Base-by-base conservation (phyloP, 768 basidiomycete genomes). In the Russula emetica region DNA sequence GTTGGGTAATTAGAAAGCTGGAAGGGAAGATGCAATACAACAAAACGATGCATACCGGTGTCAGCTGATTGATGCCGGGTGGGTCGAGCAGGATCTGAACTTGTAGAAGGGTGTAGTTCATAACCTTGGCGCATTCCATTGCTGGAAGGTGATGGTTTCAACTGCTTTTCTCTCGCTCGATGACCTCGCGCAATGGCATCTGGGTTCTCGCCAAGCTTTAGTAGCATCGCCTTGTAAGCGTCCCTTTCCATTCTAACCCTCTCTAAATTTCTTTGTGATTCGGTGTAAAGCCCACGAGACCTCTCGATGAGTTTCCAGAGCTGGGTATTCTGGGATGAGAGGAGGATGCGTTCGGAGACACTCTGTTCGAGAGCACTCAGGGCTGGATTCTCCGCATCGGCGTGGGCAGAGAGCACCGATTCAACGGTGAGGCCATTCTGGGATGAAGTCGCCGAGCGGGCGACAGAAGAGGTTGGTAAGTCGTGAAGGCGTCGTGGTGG, bases 251-350 rank as follows among this genome's bases (percentile, higher is more conserved):
- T 78, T 16, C 94, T 81, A 56, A 96, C 82, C 60, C 94, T 84
- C 68, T 95, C 93, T 50, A 92, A 80, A 69, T 96, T 92, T 76
- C 90, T 90, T 73, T 88, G 78, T 60, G 92, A 83, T 61, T 88
- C 85, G 64, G 82, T 84, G 72, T 90, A 90, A n/a, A 86, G 90
- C 24, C 83, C 75, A 60, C 92, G 83, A 74, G 94, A 92, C 73
- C 94, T 95, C 80, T 95, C 92, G 72, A 96, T 87, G 66, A 95
- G 82, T 74, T 94, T 95, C 94, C 94, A 96, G 24, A 96, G 84
- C 76, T 95, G 92, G 18, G 86, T 77, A 73, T 96, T 96, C 78
- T 96, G 94, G 5, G 84, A 75, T 13, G 88, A 83, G 55, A 94
- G 83, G 45, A 78, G 75, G 71, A 95, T 96, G 67, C 94, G 84